These are phyloP conservation scores for Yarrowia sp. DNA, from an alignment of 805 yeast species.

Conservation along the genomic window DNA sequence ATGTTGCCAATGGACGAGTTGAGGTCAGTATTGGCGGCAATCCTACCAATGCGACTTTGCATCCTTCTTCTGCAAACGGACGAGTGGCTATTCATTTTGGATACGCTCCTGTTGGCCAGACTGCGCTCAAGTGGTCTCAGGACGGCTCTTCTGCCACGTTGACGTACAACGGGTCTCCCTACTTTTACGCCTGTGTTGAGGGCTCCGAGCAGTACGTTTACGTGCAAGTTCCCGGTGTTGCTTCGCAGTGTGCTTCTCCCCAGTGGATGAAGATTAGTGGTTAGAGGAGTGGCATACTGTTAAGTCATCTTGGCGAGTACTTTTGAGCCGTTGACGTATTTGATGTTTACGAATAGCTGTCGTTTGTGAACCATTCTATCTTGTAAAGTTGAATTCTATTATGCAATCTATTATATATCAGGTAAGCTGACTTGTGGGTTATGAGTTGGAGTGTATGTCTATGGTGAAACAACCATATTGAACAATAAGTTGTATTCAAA, in stretches of 20 bases:
- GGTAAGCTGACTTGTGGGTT: too few relatives aligned
- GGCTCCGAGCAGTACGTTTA: conserved; percentile 3
- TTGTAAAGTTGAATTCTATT: too few relatives aligned
- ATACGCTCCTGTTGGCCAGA: conserved; percentile 5
- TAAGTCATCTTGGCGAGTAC: too few relatives aligned
- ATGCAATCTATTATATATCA: conserved; percentile 11
- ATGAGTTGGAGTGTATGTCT: too few relatives aligned
- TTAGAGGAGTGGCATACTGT: too few relatives aligned
- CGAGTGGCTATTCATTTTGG: background rate
- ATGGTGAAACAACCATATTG: too few relatives aligned
- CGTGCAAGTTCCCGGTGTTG: background rate
- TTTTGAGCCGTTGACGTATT: too few relatives aligned
- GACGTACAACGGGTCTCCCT: conserved; percentile 8
- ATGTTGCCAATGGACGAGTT: background rate
- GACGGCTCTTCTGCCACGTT: background rate
- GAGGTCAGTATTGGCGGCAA: background rate
- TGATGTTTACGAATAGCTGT: too few relatives aligned
- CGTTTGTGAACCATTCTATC: too few relatives aligned
- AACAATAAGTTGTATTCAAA: too few relatives aligned
- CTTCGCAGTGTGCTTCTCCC: background rate
- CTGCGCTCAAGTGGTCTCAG: background rate
- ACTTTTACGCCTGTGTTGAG: conserved; percentile 5
- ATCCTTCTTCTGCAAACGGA: background rate
- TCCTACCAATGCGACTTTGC: conserved; percentile 3
- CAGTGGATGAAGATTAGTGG: conserved; percentile 15